These are phyloP conservation scores for Sarcodon sp. DNA, from an alignment of 768 basidiomycete species.

Conservation along the genomic window DNA sequence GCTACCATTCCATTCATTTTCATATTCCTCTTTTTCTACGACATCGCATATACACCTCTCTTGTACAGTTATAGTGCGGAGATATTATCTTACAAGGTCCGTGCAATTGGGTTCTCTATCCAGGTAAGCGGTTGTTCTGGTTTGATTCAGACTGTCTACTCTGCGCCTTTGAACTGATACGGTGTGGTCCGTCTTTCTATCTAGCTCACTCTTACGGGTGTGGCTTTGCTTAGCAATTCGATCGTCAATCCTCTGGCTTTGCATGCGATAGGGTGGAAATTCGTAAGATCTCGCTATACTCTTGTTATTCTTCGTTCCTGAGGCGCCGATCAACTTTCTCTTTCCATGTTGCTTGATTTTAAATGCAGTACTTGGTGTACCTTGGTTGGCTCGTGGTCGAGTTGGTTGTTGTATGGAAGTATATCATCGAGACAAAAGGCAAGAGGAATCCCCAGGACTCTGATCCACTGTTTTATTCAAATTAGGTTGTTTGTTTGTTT, in stretches of 20 bases:
- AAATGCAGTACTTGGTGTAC: slow-evolving; percentile 44
- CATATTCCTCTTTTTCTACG: slow-evolving; percentile 36
- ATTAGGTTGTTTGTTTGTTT: slow-evolving; percentile 1
- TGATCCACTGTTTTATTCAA: background rate
- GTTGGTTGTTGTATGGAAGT: slow-evolving; percentile 39
- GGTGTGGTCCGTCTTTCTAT: background rate
- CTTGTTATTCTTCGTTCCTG: slow-evolving; percentile 2
- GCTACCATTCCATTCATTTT: slow-evolving; percentile 61
- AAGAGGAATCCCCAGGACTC: slow-evolving; percentile 2
- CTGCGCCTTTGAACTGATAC: background rate
- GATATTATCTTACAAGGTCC: slow-evolving; percentile 68
- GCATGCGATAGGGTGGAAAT: slow-evolving; percentile 28
- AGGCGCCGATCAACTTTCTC: background rate
- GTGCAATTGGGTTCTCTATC: slow-evolving; percentile 69
- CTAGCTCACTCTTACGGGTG: slow-evolving; percentile 49
- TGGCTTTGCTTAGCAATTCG: slow-evolving; percentile 67
- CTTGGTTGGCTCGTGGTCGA: slow-evolving; percentile 56
- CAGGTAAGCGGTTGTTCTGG: slow-evolving; percentile 32
- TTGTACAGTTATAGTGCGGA: slow-evolving; percentile 53
- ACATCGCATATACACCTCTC: slow-evolving; percentile 71
- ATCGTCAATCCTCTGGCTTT: slow-evolving; percentile 74
- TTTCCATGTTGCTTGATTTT: background rate
- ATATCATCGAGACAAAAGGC: slow-evolving; percentile 55
- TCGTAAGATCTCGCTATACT: slow-evolving; percentile 10
- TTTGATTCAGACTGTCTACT: background rate